Base-by-base conservation (phyloP, 805 yeast genomes). In the Wickerhamomyces silvicola region DNA sequence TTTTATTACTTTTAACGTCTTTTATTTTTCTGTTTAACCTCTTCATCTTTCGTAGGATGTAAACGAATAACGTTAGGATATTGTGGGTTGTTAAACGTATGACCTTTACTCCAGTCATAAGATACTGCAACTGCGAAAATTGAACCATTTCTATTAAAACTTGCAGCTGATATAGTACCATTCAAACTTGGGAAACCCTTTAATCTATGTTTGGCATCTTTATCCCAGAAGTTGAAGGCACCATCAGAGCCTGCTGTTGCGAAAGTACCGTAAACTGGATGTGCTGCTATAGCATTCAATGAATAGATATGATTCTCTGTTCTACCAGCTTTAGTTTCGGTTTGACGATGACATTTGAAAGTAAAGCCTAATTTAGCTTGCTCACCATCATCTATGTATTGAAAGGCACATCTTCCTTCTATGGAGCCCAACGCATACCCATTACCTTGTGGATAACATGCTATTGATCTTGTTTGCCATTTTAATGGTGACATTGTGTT, bases 181-280 rank as follows among this genome's bases (percentile, higher is more conserved):
- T 70, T 72, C 11, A 80, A 65, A 8, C 73, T 60, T 5, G 94
- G 86, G 64, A 75, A 82, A 21, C 81, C 83, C 59, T 81, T 83
- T 44, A 92, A 71, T 47, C 97, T 72, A 54, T 83, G 94, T 54
- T 81, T 77, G 33, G 92, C 81, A 48, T 86, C 95, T 57, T 85
- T 86, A 57, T 92, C 97, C 98, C 98, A 92, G 64, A 85, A 81
- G 48, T 87, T 79, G 64, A 88, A 81, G 10, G 88, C 70, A 15
- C 98, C 98, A 59, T 92, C 98, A 16, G 92, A 72, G 10, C 98
- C 97, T 1, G 94, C 92, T 5, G 98, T 92, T 30, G 80, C 78
- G 58, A 92, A 81, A 1, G 97, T 87, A 26, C 96, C 96, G 57
- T 79, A 78, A 10, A 73, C 64, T 4, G 97, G 97, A 53, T 92